Percentiles rank a stretch among this genome's conserved stretches.
Evolutionary conservation across 2,329 filamentous ascomycete species (phyloP).

Genomic region (Geosmithia putterillii): DNA sequence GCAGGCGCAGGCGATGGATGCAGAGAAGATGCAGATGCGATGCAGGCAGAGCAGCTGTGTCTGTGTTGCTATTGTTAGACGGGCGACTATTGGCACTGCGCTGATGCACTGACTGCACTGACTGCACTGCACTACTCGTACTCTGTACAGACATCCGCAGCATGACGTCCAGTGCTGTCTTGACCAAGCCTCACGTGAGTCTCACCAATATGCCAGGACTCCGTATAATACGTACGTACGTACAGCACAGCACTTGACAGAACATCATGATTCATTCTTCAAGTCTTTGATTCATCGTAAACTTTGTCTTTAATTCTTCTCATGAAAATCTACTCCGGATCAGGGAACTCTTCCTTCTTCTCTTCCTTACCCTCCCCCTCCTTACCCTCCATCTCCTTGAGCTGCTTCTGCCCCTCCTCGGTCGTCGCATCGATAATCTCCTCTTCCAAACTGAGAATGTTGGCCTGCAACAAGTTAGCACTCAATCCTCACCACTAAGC

Average conservation of each 20-base stretch:
- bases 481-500: not conserved
- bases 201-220: too few relatives aligned
- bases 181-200: too few relatives aligned
- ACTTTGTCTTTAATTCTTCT: not conserved
- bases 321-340: not conserved
- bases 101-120: not conserved
- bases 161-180: too few relatives aligned
- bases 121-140: too few relatives aligned
- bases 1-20: too few relatives aligned
- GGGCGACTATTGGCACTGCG: not conserved
- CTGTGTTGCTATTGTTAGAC: too few relatives aligned
- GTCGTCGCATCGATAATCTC: slow-evolving; percentile 94
- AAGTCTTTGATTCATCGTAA: not conserved
- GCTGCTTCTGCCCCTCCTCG: slow-evolving; percentile 65
- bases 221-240: too few relatives aligned
- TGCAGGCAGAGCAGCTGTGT: too few relatives aligned
- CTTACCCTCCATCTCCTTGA: slow-evolving; percentile 60
- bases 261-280: too few relatives aligned
- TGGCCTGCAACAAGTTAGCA: slow-evolving; percentile 36
- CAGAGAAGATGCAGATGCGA: too few relatives aligned
- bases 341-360: slow-evolving; percentile 13
- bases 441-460: slow-evolving; percentile 82
- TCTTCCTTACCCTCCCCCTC: slow-evolving; percentile 8
- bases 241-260: too few relatives aligned
- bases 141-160: too few relatives aligned